phyloP scores from a whole-genome alignment of 176 grass and related monocot species.

The Carex littledalei region DNA sequence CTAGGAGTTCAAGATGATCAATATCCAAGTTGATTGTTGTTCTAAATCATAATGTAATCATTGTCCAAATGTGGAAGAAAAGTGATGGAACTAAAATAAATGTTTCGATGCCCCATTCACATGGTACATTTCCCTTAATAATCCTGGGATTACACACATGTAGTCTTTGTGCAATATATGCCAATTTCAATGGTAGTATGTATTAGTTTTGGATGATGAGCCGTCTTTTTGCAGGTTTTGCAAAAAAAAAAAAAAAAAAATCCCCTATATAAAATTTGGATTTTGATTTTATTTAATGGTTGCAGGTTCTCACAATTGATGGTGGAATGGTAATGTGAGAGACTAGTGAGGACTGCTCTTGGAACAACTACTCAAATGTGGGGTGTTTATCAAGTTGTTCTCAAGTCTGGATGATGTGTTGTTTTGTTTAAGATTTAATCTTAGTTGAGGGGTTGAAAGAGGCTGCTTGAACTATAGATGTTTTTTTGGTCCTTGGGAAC shows the following conservation, averaged over 20 bases:
- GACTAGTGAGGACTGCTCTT: neutral
- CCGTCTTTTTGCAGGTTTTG: neutral
- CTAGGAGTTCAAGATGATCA: neutral
- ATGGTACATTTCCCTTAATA: neutral
- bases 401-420: neutral
- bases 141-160: too few relatives aligned
- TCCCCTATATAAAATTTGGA: neutral
- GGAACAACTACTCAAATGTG: neutral
- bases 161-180: neutral
- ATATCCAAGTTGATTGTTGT: neutral
- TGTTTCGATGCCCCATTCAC: neutral
- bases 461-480: neutral
- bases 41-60: too few relatives aligned
- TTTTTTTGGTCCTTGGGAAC: neutral
- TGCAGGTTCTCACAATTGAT: conserved; percentile 76
- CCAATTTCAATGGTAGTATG: neutral
- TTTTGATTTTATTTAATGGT: neutral
- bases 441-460: neutral
- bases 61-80: neutral
- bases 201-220: neutral
- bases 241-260: too few relatives aligned
- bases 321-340: conserved; percentile 74
- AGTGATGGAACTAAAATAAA: neutral
- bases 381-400: neutral
- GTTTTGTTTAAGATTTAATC: neutral